Percentiles rank a stretch among this genome's conserved stretches.
Evolutionary conservation across 176 grass and related monocot species (phyloP).

Genomic region (Oryza coarctata): DNA sequence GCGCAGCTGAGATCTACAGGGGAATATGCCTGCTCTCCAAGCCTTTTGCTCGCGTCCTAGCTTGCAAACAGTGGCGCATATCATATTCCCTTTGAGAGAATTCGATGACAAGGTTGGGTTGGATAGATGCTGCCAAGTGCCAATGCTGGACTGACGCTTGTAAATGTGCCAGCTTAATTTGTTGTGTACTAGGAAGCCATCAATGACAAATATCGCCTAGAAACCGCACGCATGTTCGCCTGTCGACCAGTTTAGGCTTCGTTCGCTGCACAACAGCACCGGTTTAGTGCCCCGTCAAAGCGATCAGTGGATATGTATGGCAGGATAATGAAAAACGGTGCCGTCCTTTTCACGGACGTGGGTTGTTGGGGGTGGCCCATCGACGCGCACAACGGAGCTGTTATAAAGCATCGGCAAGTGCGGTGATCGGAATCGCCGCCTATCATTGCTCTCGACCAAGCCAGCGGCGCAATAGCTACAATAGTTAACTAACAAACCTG

Average conservation of each 20-base stretch:
- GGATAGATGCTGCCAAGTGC: not conserved
- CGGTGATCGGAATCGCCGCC: not conserved
- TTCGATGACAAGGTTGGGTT: not conserved
- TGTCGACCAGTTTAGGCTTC: too few species aligned
- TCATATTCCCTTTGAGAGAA: not conserved
- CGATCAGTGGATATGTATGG: not conserved
- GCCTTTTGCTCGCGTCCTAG: not conserved
- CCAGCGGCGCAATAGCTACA: not conserved
- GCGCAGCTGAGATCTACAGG: not conserved
- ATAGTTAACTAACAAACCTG: not conserved
- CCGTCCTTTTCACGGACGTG: not conserved
- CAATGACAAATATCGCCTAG: not conserved
- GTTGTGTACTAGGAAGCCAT: not conserved
- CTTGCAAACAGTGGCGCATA: not conserved
- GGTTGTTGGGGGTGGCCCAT: not conserved
- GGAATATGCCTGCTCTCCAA: not conserved
- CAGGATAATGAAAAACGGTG: not conserved
- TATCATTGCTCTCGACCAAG: constrained; percentile 11
- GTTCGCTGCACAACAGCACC: not conserved
- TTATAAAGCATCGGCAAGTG: not conserved
- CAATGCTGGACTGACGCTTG: not conserved
- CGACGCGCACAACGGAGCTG: not conserved
- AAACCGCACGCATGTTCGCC: not conserved
- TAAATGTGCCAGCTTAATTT: not conserved
- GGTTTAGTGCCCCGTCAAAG: not conserved